Percentiles rank a stretch among this genome's conserved stretches.
Evolutionary conservation across 371 early-diverging fungal species (phyloP).

Genomic region (Syncephalastrum racemosum): DNA sequence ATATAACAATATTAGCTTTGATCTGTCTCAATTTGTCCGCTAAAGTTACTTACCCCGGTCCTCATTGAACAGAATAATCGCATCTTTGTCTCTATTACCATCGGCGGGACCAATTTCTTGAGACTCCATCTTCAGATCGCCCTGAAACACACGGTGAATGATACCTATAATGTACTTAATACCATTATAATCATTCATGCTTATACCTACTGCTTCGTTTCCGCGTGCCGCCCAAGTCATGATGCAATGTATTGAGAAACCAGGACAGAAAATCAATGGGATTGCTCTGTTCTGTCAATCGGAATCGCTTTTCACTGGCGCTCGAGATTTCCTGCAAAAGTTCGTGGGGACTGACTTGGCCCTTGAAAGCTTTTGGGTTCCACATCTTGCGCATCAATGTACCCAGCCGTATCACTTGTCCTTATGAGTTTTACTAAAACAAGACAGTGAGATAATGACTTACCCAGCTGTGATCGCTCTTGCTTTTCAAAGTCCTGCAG

Average conservation of each 20-base stretch:
- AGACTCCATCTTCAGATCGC: slow-evolving; percentile 74
- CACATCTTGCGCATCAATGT: slow-evolving; percentile 89
- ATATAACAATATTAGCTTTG: not conserved
- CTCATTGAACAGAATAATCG: slow-evolving; percentile 39
- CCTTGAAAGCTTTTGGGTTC: slow-evolving; percentile 93
- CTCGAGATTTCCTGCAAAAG: slow-evolving; percentile 90
- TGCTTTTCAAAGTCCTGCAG: slow-evolving; percentile 60
- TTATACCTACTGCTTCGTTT: slow-evolving; percentile 74
- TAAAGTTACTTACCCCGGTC: slow-evolving; percentile 32
- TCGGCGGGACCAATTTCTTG: slow-evolving; percentile 55
- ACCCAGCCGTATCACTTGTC: slow-evolving; percentile 75
- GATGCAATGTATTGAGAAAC: slow-evolving; percentile 91
- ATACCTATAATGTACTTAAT: slow-evolving; percentile 43
- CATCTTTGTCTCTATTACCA: slow-evolving; percentile 30
- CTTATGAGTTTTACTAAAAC: not conserved
- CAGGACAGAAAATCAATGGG: slow-evolving; percentile 91
- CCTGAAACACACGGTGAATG: slow-evolving; percentile 84
- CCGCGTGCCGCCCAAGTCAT: slow-evolving; percentile 78
- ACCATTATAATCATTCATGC: too few species aligned
- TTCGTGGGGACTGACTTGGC: slow-evolving; percentile 97
- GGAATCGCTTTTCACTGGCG: slow-evolving; percentile 82
- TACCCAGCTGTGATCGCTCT: slow-evolving; percentile 58
- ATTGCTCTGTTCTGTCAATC: slow-evolving; percentile 82
- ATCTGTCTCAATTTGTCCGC: not conserved
- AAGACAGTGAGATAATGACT: not conserved